Base-by-base conservation (phyloP, 768 basidiomycete genomes). In the Paxillus involutus region DNA sequence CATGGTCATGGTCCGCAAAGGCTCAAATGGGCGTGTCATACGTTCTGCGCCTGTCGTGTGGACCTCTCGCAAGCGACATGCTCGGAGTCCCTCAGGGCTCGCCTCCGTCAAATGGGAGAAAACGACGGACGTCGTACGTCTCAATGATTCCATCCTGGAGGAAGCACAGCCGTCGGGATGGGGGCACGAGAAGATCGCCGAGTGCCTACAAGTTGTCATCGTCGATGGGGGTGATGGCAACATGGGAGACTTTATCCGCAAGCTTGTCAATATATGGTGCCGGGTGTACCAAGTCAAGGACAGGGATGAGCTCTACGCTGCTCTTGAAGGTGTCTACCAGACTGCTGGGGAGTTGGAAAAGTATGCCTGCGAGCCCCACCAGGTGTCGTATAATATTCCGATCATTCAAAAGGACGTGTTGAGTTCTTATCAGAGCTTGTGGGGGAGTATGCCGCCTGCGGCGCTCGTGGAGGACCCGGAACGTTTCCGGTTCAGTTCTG, bases 141-240 rank as follows among this genome's bases (percentile, higher is more conserved):
- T 60, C 16, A 26, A 60, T 12, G 68, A 68, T 43, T 51, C 46
- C 56, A 57, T 58, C 19, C 63, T 70, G 30, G 57, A 69, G 41
- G 59, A 67, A 17, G 55, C 68, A 6, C 57, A 59, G 8, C 68
- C 71, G 3, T 36, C 46, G 7, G 58, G 59, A 30, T 61, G 56
- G 60, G 35, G 6, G 9, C 44, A 16, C 8, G 46, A 49, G 21
- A 59, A 42, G 45, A 60, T 70, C 9, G 47, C 49, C 10, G 58
- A 71, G 35, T 74, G 69, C 55, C 59, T 70, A 53, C 68, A 71
- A 50, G 46, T 74, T 40, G 49, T 64, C 39, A 33, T 71, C 46
- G 59, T 71, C 13, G 70, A 72, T 26, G 48, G 57, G 11, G 51
- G 69, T 9, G 57, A 62, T 14, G 64, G 70, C 6, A 55, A 63